Conservation (phyloP, 257 asterid species). For the Nicotiana sylvestris region DNA sequence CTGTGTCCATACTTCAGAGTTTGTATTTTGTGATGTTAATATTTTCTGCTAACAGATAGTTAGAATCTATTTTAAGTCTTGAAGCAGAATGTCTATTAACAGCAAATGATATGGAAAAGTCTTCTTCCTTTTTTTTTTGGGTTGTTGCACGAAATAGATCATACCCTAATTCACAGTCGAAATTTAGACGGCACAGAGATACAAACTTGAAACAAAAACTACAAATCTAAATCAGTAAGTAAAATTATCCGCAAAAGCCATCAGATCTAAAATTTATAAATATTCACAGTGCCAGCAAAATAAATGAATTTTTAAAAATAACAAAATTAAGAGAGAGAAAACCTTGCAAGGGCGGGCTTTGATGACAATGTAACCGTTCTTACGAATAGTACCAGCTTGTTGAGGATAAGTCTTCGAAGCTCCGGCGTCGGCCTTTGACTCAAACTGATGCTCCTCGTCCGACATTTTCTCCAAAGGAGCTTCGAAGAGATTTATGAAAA, state of each 20-base stretch:
- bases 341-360: slow-evolving; percentile 68
- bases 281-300: background rate
- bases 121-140: no score
- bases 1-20: no score
- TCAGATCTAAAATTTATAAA: background rate
- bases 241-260: background rate
- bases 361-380: slow-evolving; percentile 56
- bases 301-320: background rate
- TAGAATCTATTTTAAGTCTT: background rate
- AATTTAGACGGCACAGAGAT: no score
- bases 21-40: background rate
- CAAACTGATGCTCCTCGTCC: slow-evolving; percentile 69
- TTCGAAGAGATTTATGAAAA: no score
- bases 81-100: background rate
- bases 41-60: background rate
- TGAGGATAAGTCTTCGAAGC: slow-evolving; percentile 65
- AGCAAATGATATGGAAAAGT: no score
- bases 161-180: no score
- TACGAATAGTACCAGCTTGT: slow-evolving; percentile 69
- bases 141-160: no score
- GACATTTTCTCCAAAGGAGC: slow-evolving; percentile 30
- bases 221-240: no score
- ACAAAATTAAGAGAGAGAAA: background rate
- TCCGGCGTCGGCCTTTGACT: slow-evolving; percentile 69
- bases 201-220: no score